These are phyloP conservation scores for Hordeum pubiflorum DNA, from an alignment of 202 grass and related monocot species.

Conservation along the genomic window DNA sequence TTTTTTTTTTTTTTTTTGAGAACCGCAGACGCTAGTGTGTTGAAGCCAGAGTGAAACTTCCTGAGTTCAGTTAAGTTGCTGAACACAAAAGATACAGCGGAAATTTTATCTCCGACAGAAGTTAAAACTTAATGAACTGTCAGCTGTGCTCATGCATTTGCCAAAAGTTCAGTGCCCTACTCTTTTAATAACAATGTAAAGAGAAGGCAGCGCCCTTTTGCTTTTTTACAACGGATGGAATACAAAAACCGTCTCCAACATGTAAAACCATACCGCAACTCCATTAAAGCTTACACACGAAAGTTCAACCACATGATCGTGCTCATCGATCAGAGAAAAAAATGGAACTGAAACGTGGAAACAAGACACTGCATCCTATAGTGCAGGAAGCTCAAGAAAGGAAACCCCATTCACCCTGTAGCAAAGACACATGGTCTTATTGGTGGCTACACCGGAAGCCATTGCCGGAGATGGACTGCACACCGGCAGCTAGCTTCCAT, in stretches of 20 bases:
- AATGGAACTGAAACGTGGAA: background rate
- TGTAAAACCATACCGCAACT: background rate
- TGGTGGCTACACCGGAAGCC: background rate
- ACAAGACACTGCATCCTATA: background rate
- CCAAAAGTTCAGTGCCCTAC: background rate
- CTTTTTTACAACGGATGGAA: background rate
- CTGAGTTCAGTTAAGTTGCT: background rate
- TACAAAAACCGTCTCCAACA: background rate
- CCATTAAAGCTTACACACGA: constrained; percentile 14
- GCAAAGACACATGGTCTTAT: constrained; percentile 23
- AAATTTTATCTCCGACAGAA: background rate
- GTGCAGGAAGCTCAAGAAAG: background rate
- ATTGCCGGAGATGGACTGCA: background rate
- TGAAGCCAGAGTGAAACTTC: background rate
- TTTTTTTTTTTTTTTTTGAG: too few relatives aligned
- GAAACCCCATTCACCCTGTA: constrained; percentile 5
- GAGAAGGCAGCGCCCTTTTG: background rate
- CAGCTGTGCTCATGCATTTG: background rate
- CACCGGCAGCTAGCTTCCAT: background rate
- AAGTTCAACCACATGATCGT: background rate
- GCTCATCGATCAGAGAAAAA: constrained; percentile 19
- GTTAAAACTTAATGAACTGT: background rate
- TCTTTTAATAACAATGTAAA: background rate
- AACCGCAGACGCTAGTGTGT: background rate
- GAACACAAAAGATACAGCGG: background rate